Evolutionary conservation across 2,329 filamentous ascomycete genomes (phyloP).

Genomic region (Fusarium sp.): DNA sequence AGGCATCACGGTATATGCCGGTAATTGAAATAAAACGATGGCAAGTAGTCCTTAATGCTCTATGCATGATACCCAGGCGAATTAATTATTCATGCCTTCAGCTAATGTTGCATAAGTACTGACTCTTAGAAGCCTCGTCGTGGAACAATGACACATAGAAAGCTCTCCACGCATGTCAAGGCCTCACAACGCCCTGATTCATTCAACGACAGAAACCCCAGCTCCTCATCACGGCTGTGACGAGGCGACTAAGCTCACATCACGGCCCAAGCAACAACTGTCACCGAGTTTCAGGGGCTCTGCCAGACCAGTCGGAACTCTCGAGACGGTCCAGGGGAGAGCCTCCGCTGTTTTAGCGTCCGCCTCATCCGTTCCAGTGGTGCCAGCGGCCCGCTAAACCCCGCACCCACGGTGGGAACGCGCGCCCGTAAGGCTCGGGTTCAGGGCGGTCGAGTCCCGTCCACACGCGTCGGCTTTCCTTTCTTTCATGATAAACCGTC

Average conservation of each 20-base stretch:
- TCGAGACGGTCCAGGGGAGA: not conserved
- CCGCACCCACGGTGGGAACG: conserved; percentile 32
- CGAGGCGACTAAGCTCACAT: not conserved
- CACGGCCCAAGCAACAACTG: not conserved
- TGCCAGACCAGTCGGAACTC: conserved; percentile 19
- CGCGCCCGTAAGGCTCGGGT: conserved; percentile 14
- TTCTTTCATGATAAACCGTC: not conserved
- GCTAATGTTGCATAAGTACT: not conserved
- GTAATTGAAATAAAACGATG: not conserved
- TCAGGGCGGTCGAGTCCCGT: not conserved
- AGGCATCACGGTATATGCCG: not conserved
- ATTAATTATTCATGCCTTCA: not conserved
- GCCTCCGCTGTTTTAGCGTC: conserved; percentile 35
- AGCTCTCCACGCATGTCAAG: not conserved
- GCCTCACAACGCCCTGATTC: not conserved
- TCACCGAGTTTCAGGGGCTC: not conserved
- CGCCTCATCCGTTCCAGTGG: conserved; percentile 28
- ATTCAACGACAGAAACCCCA: not conserved
- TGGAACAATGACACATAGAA: not conserved
- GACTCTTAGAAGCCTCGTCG: not conserved
- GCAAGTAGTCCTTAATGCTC: not conserved
- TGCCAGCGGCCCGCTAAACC: conserved; percentile 37
- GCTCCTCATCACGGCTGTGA: not conserved
- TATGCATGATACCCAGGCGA: not conserved
- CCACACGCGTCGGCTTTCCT: conserved; percentile 19